These are phyloP conservation scores for Phylloporus sp. DNA, from an alignment of 1,284 basidiomycete species.

Conservation along the genomic window DNA sequence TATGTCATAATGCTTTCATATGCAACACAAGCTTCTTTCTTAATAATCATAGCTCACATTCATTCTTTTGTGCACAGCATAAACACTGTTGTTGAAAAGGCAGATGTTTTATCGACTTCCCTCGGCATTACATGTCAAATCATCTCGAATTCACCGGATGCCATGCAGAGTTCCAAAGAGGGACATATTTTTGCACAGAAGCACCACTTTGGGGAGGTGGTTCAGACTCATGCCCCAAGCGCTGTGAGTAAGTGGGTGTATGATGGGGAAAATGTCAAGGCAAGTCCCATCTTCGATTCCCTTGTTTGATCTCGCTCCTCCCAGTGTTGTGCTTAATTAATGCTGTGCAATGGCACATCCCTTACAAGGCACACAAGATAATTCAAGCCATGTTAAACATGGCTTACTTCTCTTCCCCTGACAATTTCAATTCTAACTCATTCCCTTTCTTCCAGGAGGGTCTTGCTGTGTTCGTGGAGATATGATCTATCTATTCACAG, in stretches of 20 bases:
- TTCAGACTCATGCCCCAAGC: constrained; percentile 52
- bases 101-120: constrained; percentile 64
- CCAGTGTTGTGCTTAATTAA: background rate
- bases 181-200: constrained; percentile 61
- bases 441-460: constrained; percentile 43
- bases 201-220: constrained; percentile 58
- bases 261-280: constrained; percentile 75
- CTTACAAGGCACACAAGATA: constrained; percentile 4
- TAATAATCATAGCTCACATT: constrained; percentile 18
- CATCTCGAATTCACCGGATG: constrained; percentile 74
- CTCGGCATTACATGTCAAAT: constrained; percentile 67
- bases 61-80: constrained; percentile 48
- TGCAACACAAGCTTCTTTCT: constrained; percentile 14
- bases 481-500: constrained; percentile 29
- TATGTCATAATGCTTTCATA: constrained; percentile 15
- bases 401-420: constrained; percentile 3
- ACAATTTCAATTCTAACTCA: constrained; percentile 19
- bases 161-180: constrained; percentile 78
- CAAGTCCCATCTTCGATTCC: constrained; percentile 25
- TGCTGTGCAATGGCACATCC: constrained; percentile 8
- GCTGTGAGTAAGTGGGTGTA: constrained; percentile 61
- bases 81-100: constrained; percentile 65
- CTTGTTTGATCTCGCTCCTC: background rate
- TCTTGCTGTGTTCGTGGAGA: constrained; percentile 48
- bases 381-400: constrained; percentile 13